These are phyloP conservation scores for Phialophora tarda DNA, from an alignment of 2,329 filamentous ascomycete genomes.

Conservation along the genomic window DNA sequence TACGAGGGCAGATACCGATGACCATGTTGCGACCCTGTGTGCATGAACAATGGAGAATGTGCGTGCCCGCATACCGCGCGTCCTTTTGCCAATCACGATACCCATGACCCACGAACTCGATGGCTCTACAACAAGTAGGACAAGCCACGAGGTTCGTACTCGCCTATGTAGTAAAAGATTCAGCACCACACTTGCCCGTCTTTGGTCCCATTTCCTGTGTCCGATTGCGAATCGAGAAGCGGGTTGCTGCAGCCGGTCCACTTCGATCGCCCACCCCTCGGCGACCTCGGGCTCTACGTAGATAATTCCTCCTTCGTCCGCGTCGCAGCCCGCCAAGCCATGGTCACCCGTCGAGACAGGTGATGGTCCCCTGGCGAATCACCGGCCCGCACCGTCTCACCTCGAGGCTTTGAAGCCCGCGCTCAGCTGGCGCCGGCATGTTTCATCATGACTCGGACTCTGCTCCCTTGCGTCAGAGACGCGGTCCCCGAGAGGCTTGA, in stretches of 20 bases:
- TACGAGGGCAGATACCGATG: conserved; percentile 1
- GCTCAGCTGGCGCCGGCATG: neutral
- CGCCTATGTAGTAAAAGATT: conserved; percentile 16
- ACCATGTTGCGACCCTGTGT: neutral
- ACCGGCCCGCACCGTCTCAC: neutral
- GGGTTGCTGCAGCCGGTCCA: neutral
- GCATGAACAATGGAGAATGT: neutral
- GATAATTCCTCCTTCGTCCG: neutral
- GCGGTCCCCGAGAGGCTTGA: neutral
- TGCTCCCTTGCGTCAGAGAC: neutral
- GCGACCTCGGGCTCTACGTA: conserved; percentile 28
- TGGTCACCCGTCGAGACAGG: neutral
- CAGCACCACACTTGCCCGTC: neutral
- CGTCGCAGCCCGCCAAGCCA: neutral
- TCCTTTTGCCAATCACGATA: conserved; percentile 11
- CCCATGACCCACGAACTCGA: conserved; percentile 9
- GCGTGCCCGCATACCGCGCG: neutral
- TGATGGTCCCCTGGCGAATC: neutral
- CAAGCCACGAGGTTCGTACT: conserved; percentile 11
- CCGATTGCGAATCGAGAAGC: conserved; percentile 3
- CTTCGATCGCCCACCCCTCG: conserved; percentile 16
- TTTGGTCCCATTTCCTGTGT: neutral
- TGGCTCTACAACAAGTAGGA: neutral
- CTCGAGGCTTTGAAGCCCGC: neutral
- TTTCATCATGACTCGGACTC: conserved; percentile 1